Evolutionary conservation across 306 rosid species (phyloP).

Genomic region (Sechiopsis laciniata): DNA sequence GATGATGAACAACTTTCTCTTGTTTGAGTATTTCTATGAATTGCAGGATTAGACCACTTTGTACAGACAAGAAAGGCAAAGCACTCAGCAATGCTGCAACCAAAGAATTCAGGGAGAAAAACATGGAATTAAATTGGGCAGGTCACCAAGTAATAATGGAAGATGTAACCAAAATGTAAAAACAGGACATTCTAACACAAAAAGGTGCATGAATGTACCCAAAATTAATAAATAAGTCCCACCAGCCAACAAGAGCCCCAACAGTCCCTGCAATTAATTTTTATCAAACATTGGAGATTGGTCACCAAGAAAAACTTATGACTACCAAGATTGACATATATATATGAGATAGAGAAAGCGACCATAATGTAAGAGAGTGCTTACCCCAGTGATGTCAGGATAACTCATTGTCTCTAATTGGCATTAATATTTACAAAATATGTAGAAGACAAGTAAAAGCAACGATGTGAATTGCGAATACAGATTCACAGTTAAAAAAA

Average conservation of each 20-base stretch:
- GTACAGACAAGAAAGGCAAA: constrained; percentile 97
- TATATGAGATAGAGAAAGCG: background rate
- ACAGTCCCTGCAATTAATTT: constrained; percentile 58
- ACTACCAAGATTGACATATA: background rate
- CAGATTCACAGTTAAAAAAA: no score
- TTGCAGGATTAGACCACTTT: constrained; percentile 96
- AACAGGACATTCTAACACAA: constrained; percentile 20
- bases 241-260: constrained; percentile 79
- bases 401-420: background rate
- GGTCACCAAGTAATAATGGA: constrained; percentile 14
- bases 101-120: constrained; percentile 11
- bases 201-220: constrained; percentile 41
- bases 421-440: background rate
- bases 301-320: background rate
- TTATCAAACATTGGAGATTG: constrained; percentile 22
- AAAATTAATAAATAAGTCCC: constrained; percentile 95
- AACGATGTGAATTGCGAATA: no score
- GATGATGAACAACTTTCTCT: constrained; percentile 81
- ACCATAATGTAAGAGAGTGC: background rate
- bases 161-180: constrained; percentile 25
- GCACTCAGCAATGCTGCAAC: constrained; percentile 84
- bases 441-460: background rate
- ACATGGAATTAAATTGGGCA: background rate
- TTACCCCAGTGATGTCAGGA: background rate
- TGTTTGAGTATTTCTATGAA: constrained; percentile 59